phyloP scores from a whole-genome alignment of 495 filamentous ascomycete species.

The Trichoderma virens region DNA sequence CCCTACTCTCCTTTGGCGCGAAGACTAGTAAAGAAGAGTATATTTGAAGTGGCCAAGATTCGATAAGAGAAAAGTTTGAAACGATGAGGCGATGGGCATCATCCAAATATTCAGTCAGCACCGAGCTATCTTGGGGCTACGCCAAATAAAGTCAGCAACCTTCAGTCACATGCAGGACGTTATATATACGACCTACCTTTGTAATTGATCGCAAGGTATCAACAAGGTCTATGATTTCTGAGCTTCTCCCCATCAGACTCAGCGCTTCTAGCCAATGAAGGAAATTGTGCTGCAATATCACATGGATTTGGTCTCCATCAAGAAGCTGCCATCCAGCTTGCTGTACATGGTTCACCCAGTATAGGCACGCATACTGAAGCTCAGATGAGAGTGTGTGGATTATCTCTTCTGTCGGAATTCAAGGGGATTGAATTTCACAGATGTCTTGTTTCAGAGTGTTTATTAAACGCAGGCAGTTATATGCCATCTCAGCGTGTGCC shows the following conservation, averaged over 20 bases:
- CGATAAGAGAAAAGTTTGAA: constrained; percentile 17
- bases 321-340: constrained; percentile 15
- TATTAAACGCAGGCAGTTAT: constrained; percentile 28
- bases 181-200: not conserved
- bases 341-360: constrained; percentile 37
- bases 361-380: constrained; percentile 33
- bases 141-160: constrained; percentile 3
- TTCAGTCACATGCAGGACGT: constrained; percentile 12
- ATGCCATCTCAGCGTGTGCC: constrained; percentile 13
- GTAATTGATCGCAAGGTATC: not conserved
- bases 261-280: constrained; percentile 43
- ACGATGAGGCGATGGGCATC: constrained; percentile 31
- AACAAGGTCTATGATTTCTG: too few species aligned
- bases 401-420: constrained; percentile 18
- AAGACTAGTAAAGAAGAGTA: constrained; percentile 29
- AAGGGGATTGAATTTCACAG: constrained; percentile 24
- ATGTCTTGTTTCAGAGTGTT: constrained; percentile 30
- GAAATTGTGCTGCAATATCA: constrained; percentile 33
- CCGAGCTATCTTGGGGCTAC: not conserved
- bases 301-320: constrained; percentile 16
- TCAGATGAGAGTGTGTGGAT: too few species aligned
- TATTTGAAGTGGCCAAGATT: constrained; percentile 24
- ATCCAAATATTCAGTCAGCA: constrained; percentile 20
- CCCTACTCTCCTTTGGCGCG: constrained; percentile 23
- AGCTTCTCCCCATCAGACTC: constrained; percentile 22